phyloP scores from a whole-genome alignment of 2,329 filamentous ascomycete genomes.

The Truncatella angustata region DNA sequence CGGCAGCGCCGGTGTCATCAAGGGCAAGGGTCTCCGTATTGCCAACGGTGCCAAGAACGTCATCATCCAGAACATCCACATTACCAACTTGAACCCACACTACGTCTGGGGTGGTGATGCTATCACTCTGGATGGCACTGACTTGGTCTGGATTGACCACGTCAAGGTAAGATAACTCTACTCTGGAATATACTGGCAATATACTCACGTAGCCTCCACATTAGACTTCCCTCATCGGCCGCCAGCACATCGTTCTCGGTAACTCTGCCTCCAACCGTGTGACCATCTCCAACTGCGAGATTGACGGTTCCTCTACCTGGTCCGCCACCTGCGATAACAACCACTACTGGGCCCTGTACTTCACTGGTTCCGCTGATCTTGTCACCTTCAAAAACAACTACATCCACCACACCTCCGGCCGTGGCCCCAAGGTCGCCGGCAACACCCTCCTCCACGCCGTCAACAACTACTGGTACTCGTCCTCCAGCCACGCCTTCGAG shows the following conservation, averaged over 20 bases:
- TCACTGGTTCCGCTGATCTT: constrained; percentile 36
- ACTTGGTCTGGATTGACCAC: constrained; percentile 20
- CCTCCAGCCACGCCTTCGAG: constrained; percentile 44
- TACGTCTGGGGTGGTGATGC: constrained; percentile 61
- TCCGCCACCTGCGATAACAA: constrained; percentile 41
- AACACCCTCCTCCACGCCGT: constrained; percentile 33
- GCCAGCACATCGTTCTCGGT: constrained; percentile 39
- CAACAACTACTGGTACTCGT: constrained; percentile 40
- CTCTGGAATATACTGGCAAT: not conserved
- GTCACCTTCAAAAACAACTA: constrained; percentile 42
- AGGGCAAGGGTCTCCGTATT: constrained; percentile 22
- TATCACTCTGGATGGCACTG: constrained; percentile 37
- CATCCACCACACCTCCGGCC: constrained; percentile 40
- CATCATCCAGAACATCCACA: constrained; percentile 51
- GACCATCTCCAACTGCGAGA: constrained; percentile 44
- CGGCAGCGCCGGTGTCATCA: constrained; percentile 52
- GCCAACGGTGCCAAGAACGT: constrained; percentile 44
- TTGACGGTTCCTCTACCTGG: constrained; percentile 38
- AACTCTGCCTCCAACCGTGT: constrained; percentile 32
- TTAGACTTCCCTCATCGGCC: constrained; percentile 35
- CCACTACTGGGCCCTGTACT: constrained; percentile 44
- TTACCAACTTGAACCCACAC: constrained; percentile 54
- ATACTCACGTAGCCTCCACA: constrained; percentile 5
- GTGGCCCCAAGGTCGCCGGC: constrained; percentile 38
- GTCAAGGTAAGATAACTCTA: constrained; percentile 13